Evolutionary conservation across 2,329 filamentous ascomycete genomes (phyloP), one percentile per base, ranked within the genome.

Genomic region (Penicillium sp.): DNA sequence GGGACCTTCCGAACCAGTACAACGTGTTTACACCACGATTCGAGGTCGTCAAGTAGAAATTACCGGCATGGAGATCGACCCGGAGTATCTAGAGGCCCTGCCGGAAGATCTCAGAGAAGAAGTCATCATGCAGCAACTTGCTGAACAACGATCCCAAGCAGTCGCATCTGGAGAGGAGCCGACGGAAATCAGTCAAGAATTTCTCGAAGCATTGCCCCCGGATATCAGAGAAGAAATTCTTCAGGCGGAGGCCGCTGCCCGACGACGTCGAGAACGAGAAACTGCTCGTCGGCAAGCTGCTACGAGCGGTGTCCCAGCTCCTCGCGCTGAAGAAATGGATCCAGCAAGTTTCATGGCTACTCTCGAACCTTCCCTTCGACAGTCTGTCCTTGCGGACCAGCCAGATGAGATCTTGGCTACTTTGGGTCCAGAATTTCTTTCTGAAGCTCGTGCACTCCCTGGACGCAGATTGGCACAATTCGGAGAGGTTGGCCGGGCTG

Each of bases 51-150:
- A 94, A 65, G 84, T 96, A 53, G 94, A 99, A 70, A 94, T 99
- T 49, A 99, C 94, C 0, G 90, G 90, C 59, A 81, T 99, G 60
- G 92, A 93, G 49, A 97, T 99, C 64, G 94, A 99, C 68, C 84
- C 89, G 16, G 92, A 96, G 56, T 99, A 97, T 72, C 83, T 99
- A 6, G 90, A 94, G 58, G 95, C 93, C n/a, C 78, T 99, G n/a
- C 94, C 94, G 0, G 94, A 99, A 65, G 95, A 99, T 60, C 86
- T 97, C 68, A 84, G 94, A 47, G 93, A 97, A 71, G 94, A 99
- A 70, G 94, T 99, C 49, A 90, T 99, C 62, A 91, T 95, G 71
- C 87, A 92, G 60, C 91, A 96, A 58, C 83, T 96, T 61, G 91
- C 89, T 52, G 86, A 90, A 62, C 84, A 93, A 63, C 86, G 93